Evolutionary conservation across 1,284 basidiomycete species (phyloP).

Genomic region (Cystobasidium slooffiae): DNA sequence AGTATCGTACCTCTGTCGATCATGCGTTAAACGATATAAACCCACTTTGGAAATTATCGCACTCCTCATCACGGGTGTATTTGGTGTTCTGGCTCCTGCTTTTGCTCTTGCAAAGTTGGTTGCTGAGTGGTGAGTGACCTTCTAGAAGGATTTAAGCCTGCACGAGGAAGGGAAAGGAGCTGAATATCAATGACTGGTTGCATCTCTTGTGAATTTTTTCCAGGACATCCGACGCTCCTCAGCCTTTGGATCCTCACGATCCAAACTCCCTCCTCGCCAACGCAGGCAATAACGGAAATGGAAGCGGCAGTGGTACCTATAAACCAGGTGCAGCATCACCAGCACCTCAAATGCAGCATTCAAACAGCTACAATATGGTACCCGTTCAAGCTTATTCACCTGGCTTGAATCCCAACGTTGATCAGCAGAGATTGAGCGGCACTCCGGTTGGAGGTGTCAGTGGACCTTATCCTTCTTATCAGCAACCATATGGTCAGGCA

Average conservation of each 20-base stretch:
- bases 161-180: not conserved
- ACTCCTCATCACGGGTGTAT: slow-evolving; percentile 33
- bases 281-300: not conserved
- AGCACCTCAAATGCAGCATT: slow-evolving; percentile 20
- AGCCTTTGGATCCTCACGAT: slow-evolving; percentile 16
- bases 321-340: slow-evolving; percentile 1
- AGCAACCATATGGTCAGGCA: slow-evolving; percentile 30
- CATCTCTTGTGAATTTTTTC: not conserved
- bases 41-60: slow-evolving; percentile 40
- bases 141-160: too few species aligned
- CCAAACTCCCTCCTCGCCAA: not conserved
- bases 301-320: not conserved
- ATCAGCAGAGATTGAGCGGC: slow-evolving; percentile 5
- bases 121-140: slow-evolving; percentile 37
- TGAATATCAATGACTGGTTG: not conserved
- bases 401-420: not conserved
- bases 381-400: slow-evolving; percentile 28
- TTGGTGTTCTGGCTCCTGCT: slow-evolving; percentile 35
- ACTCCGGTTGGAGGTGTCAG: not conserved
- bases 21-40: slow-evolving; percentile 38
- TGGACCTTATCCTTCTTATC: slow-evolving; percentile 24
- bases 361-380: slow-evolving; percentile 21
- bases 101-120: slow-evolving; percentile 30
- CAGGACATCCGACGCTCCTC: slow-evolving; percentile 27
- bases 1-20: slow-evolving; percentile 43